Percentiles rank a stretch among this genome's conserved stretches.
Evolutionary conservation across 2,329 filamentous ascomycete species (phyloP).

Genomic region (Penicillium brasilianum): DNA sequence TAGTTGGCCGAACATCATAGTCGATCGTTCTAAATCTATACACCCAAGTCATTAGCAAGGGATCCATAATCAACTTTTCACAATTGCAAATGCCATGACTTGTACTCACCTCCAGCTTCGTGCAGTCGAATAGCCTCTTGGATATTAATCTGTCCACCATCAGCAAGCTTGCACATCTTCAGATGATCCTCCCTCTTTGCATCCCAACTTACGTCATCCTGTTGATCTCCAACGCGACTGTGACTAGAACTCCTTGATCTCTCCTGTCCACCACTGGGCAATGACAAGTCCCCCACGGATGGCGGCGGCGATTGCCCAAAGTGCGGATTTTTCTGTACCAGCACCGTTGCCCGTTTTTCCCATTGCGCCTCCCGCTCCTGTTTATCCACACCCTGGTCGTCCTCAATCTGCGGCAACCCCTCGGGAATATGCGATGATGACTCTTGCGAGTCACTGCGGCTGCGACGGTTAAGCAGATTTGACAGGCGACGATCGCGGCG

Average conservation of each 20-base stretch:
- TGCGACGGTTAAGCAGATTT: conserved; percentile 43
- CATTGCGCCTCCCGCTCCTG: conserved; percentile 73
- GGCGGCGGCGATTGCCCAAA: conserved; percentile 41
- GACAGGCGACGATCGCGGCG: conserved; percentile 42
- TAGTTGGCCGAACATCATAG: conserved; percentile 80
- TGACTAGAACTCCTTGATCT: conserved; percentile 42
- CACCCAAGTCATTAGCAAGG: neutral
- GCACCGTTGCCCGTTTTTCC: conserved; percentile 91
- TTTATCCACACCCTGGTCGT: conserved; percentile 51
- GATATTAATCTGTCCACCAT: conserved; percentile 64
- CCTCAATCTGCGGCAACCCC: conserved; percentile 75
- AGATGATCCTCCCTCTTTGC: neutral
- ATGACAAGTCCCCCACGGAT: conserved; percentile 20
- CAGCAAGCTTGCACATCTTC: conserved; percentile 10
- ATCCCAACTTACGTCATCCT: conserved; percentile 43
- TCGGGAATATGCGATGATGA: conserved; percentile 72
- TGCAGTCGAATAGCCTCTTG: conserved; percentile 95
- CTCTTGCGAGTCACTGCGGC: conserved; percentile 38
- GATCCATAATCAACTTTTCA: neutral
- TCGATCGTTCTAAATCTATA: conserved; percentile 73
- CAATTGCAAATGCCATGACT: neutral
- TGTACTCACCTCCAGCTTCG: conserved; percentile 68
- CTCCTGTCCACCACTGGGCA: conserved; percentile 15
- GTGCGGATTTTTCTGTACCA: conserved; percentile 66
- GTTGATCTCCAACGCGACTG: conserved; percentile 36